Conservation (phyloP, 306 rosid species). For the Erythrophleum fordii region DNA sequence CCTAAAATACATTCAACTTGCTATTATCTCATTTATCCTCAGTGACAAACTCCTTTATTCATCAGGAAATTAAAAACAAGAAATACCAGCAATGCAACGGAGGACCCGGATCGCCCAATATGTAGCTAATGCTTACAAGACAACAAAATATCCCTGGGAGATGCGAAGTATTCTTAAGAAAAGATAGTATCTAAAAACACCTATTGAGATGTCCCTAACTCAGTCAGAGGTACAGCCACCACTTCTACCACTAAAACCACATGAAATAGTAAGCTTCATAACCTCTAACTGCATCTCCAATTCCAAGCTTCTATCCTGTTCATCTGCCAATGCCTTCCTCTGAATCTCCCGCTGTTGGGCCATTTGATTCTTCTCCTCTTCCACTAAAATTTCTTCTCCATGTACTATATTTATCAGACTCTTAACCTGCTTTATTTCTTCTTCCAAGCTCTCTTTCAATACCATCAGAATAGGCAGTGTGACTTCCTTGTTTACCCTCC, state of each 20-base stretch:
- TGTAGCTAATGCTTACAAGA: no score
- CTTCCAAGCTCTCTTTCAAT: constrained; percentile 52
- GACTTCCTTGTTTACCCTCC: constrained; percentile 13
- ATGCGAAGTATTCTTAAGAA: background rate
- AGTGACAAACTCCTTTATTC: background rate
- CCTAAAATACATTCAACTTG: background rate
- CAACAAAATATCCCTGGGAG: no score
- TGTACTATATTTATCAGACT: constrained; percentile 33
- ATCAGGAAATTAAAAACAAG: background rate
- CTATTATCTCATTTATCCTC: background rate
- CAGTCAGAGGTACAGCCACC: background rate
- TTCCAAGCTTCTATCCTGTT: constrained; percentile 35
- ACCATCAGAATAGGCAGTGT: constrained; percentile 39
- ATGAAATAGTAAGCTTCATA: constrained; percentile 35
- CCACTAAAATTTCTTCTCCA: constrained; percentile 38
- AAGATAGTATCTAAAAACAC: background rate
- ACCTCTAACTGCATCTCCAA: constrained; percentile 42
- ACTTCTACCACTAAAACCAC: background rate
- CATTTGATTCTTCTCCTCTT: constrained; percentile 12
- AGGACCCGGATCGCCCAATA: background rate
- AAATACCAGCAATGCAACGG: no score
- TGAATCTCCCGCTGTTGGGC: constrained; percentile 26
- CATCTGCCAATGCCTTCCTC: constrained; percentile 39
- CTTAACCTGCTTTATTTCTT: constrained; percentile 41
- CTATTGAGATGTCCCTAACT: background rate